Evolutionary conservation across 441 rosid genomes (phyloP), one percentile per base, ranked within the genome.

Genomic region (Pelargonium fulgidum): DNA sequence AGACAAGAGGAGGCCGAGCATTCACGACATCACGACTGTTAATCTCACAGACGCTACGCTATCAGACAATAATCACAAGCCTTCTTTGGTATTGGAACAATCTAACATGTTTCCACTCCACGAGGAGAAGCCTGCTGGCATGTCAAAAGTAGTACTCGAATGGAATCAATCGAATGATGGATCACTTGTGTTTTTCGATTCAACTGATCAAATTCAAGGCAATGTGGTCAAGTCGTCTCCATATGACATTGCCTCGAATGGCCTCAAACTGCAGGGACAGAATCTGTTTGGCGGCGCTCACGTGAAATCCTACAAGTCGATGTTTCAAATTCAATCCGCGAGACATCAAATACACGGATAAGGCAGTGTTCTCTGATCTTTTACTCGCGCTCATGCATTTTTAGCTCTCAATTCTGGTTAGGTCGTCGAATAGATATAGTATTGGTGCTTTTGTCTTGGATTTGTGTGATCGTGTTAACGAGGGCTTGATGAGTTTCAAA

Each of bases 1-100:
- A 70, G 89, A 88, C 45, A 85, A 86, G 76, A 84, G 86, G 65
- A 70, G 89, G 68, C 93, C 93, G 12, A 88, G 93, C 81, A 88
- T 86, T 72, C 89, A 88, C 58, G 93, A 88, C 72, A 86, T 82
- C 64, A 88, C 90, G 1, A 84, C 85, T 62, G 71, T 70, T 39
- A 88, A 83, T 82, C 79, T 88, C 64, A 70, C 83, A 0, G 76
- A 68, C 71, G 71, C 78, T 5, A 29, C 70, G 3, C 39, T 24
- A 42, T 68, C 79, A 7, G 79, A 77, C 59, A 45, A 68, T 12
- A 39, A 26, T 65, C 73, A 71, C 65, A 73, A 77, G 47, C 82
- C 81, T 33, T 29, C 78, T 33, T 36, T 13, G 20, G 69, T 71
- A 3, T 26, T 80, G 0, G 77, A 81, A 66, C 86, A 80, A 0